phyloP scores from a whole-genome alignment of 768 basidiomycete species.

The Boletus speciosus region DNA sequence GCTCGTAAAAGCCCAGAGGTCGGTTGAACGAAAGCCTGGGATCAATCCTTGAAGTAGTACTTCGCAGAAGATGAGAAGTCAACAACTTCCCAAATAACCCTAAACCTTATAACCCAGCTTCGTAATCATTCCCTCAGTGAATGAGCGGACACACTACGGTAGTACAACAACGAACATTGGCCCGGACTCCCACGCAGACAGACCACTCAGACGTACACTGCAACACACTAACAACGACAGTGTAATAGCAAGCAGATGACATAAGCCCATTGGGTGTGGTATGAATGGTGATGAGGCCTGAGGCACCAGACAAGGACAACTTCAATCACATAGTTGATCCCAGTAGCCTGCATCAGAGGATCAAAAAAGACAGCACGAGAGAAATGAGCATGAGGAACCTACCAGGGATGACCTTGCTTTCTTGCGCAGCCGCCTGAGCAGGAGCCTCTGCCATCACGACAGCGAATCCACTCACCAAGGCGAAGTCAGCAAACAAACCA shows the following conservation, averaged over 20 bases:
- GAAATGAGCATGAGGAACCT: background rate
- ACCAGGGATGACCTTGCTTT: conserved; percentile 12
- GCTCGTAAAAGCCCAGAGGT: background rate
- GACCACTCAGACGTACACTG: too few relatives aligned
- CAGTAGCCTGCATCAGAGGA: conserved; percentile 3
- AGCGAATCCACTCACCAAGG: conserved; percentile 16
- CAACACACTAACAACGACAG: background rate
- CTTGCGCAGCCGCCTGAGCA: background rate
- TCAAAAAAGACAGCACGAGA: background rate
- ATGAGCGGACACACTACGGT: background rate
- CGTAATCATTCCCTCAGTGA: background rate
- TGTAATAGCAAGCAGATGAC: background rate
- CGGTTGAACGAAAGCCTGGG: background rate
- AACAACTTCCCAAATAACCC: background rate
- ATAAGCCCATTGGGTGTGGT: too few relatives aligned
- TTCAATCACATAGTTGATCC: conserved; percentile 2
- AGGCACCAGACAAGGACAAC: background rate
- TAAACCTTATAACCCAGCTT: background rate
- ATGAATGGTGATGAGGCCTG: background rate
- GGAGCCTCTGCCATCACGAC: conserved; percentile 18
- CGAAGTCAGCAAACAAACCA: background rate
- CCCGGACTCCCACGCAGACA: background rate
- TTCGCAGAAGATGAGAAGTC: background rate
- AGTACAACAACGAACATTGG: background rate
- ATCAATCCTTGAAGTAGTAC: background rate